phyloP scores from a whole-genome alignment of 2,329 filamentous ascomycete genomes.

The Orbilia quercus region DNA sequence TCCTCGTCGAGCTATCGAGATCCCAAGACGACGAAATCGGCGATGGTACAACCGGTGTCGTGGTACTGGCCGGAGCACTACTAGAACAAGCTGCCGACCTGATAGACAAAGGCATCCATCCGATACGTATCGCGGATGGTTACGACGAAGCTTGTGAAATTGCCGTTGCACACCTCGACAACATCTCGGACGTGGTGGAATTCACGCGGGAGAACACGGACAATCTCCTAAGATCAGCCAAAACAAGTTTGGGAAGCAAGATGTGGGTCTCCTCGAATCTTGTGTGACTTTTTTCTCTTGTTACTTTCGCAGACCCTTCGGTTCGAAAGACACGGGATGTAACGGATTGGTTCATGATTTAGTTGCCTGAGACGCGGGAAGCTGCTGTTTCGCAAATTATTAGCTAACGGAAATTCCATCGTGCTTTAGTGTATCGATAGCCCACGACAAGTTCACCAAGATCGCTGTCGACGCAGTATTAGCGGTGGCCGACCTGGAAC shows the following conservation, averaged over 20 bases:
- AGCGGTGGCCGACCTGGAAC: conserved; percentile 93
- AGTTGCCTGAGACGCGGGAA: conserved; percentile 7
- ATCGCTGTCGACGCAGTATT: conserved; percentile 98
- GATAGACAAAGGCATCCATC: conserved; percentile 99
- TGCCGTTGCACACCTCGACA: conserved; percentile 89
- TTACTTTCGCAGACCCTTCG: background rate
- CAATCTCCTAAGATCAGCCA: conserved; percentile 93
- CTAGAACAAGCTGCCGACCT: conserved; percentile 96
- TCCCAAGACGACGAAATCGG: conserved; percentile 99
- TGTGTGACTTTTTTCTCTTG: conserved; percentile 19
- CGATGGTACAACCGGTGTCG: conserved; percentile 96
- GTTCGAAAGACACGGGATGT: conserved; percentile 9
- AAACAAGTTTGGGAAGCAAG: conserved; percentile 96
- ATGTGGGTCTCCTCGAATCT: conserved; percentile 68
- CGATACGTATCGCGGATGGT: conserved; percentile 96
- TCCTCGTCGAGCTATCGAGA: conserved; percentile 95
- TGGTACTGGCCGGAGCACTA: conserved; percentile 92
- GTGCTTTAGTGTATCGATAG: conserved; percentile 79
- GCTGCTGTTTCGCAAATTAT: conserved; percentile 17
- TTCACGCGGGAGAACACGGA: conserved; percentile 82
- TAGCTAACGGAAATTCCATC: conserved; percentile 56
- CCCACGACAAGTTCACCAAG: conserved; percentile 96
- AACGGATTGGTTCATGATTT: background rate
- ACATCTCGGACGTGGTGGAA: conserved; percentile 88
- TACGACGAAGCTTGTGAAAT: conserved; percentile 98